phyloP scores from a whole-genome alignment of 331 rosid genomes.

The Cydonia oblonga region DNA sequence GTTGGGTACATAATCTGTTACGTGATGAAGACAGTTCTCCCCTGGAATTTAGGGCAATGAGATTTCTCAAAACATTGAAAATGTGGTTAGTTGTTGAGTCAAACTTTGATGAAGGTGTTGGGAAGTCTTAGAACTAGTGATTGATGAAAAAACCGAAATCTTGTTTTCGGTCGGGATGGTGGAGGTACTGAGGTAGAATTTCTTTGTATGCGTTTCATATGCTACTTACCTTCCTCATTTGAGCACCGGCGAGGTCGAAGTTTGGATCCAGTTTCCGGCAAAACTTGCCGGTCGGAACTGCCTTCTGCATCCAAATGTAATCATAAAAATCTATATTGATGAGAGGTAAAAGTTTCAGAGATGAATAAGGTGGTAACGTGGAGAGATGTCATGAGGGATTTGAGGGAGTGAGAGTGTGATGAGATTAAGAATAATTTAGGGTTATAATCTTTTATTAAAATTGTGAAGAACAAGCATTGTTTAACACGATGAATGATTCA shows the following conservation, averaged over 20 bases:
- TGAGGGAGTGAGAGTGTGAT: neutral
- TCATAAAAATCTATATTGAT: neutral
- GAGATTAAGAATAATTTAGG: neutral
- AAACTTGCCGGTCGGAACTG: neutral
- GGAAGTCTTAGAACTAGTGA: neutral
- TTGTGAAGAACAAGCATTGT: neutral
- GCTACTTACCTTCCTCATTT: neutral
- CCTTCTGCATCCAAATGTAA: neutral
- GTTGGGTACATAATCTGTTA: neutral
- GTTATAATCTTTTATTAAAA: neutral
- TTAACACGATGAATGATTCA: neutral
- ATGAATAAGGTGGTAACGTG: neutral
- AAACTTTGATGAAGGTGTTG: neutral
- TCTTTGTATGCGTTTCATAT: neutral
- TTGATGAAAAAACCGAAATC: too few species aligned
- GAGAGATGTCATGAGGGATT: too few species aligned
- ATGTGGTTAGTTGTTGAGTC: neutral
- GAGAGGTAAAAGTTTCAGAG: neutral
- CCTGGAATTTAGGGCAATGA: neutral
- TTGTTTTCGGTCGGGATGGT: too few species aligned
- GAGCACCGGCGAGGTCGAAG: neutral
- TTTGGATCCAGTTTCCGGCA: neutral
- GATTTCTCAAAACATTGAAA: neutral
- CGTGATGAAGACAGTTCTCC: neutral
- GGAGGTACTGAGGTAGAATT: neutral